Evolutionary conservation across 495 filamentous ascomycete genomes (phyloP).

Genomic region (Margaritispora aquatica): DNA sequence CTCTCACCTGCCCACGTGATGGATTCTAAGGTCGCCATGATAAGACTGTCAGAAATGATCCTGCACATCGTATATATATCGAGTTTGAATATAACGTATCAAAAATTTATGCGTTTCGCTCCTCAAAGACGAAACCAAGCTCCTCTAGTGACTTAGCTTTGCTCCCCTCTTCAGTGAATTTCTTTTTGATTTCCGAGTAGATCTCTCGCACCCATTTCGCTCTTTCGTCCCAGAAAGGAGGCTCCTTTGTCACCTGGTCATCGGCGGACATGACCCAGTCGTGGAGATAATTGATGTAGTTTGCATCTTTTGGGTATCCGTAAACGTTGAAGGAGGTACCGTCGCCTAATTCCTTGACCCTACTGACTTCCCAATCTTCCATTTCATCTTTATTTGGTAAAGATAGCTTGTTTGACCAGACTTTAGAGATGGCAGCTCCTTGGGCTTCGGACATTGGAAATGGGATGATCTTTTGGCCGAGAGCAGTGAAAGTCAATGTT

Average conservation of each 20-base stretch:
- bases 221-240: conserved; percentile 60
- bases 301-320: conserved; percentile 65
- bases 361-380: conserved; percentile 52
- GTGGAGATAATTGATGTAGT: conserved; percentile 64
- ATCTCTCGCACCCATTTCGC: conserved; percentile 56
- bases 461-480: conserved; percentile 76
- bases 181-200: conserved; percentile 47
- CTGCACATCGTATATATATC: neutral
- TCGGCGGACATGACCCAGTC: conserved; percentile 31
- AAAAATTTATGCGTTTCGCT: conserved; percentile 15
- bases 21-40: no score
- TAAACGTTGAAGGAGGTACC: conserved; percentile 55
- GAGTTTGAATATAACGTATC: no score
- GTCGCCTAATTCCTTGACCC: conserved; percentile 23
- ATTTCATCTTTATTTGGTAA: conserved; percentile 60
- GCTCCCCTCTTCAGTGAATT: conserved; percentile 26
- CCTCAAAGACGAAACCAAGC: conserved; percentile 54
- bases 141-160: conserved; percentile 44
- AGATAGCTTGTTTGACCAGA: conserved; percentile 60
- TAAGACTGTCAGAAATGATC: no score
- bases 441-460: conserved; percentile 79
- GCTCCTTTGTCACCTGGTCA: conserved; percentile 45
- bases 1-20: neutral
- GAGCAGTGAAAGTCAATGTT: conserved; percentile 68
- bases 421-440: conserved; percentile 65